These are phyloP conservation scores for Lentinula edodes DNA, from an alignment of 768 basidiomycete genomes.

Conservation along the genomic window DNA sequence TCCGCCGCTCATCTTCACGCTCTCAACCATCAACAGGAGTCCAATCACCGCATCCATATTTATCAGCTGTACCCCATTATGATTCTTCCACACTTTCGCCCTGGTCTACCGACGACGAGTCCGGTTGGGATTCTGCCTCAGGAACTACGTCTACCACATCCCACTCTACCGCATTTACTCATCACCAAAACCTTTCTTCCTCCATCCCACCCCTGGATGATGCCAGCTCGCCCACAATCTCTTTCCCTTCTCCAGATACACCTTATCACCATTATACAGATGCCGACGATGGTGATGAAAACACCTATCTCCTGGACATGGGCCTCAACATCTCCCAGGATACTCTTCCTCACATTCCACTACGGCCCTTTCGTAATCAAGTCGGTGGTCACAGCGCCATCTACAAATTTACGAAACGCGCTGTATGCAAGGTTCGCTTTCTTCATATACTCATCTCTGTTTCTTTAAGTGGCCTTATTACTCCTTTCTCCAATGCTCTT, in stretches of 20 bases:
- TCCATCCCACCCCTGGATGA: slow-evolving; percentile 14
- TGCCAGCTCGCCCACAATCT: slow-evolving; percentile 7
- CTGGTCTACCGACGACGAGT: slow-evolving; percentile 76
- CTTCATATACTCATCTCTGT: background rate
- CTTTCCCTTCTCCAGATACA: slow-evolving; percentile 8
- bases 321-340: slow-evolving; percentile 46
- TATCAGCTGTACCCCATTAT: slow-evolving; percentile 8
- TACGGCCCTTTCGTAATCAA: slow-evolving; percentile 94
- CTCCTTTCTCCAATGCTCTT: slow-evolving; percentile 4
- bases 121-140: slow-evolving; percentile 70
- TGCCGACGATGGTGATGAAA: slow-evolving; percentile 8
- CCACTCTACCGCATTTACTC: slow-evolving; percentile 12
- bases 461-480: background rate
- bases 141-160: slow-evolving; percentile 51
- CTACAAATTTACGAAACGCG: slow-evolving; percentile 95
- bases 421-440: slow-evolving; percentile 80
- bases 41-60: slow-evolving; percentile 11
- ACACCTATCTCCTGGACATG: slow-evolving; percentile 30
- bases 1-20: slow-evolving; percentile 9
- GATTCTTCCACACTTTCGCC: slow-evolving; percentile 40
- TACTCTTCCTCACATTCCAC: slow-evolving; percentile 79
- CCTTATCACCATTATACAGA: slow-evolving; percentile 5
- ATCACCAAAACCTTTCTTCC: slow-evolving; percentile 6
- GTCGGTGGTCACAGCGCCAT: slow-evolving; percentile 97
- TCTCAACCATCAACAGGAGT: slow-evolving; percentile 10